phyloP scores from a whole-genome alignment of 345 rosid genomes.

The Mallotus nudiflorus region DNA sequence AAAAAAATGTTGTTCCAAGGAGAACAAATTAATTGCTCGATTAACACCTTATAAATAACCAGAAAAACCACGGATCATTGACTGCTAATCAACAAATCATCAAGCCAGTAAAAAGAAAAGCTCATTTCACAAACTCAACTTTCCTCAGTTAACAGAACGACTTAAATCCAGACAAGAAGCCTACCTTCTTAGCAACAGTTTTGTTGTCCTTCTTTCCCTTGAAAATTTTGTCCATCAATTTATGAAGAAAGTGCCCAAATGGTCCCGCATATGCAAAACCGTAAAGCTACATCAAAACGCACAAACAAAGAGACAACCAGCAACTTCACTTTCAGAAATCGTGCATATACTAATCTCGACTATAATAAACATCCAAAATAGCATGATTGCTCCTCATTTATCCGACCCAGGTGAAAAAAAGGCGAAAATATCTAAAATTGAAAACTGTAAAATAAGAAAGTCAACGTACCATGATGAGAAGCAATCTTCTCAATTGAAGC shows the following conservation, averaged over 20 bases:
- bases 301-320: not conserved
- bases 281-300: slow-evolving; percentile 52
- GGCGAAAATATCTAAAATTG: not conserved
- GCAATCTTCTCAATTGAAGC: slow-evolving; percentile 66
- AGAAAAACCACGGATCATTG: not conserved
- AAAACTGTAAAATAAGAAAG: not conserved
- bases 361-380: not conserved
- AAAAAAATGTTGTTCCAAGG: slow-evolving; percentile 91
- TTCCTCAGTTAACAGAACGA: not conserved
- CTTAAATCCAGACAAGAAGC: not conserved
- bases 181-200: slow-evolving; percentile 86
- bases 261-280: slow-evolving; percentile 93
- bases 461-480: slow-evolving; percentile 65
- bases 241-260: slow-evolving; percentile 86
- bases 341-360: not conserved
- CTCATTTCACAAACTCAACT: not conserved
- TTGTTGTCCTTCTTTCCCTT: slow-evolving; percentile 65
- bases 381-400: not conserved
- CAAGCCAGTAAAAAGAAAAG: not conserved
- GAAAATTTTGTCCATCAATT: slow-evolving; percentile 75
- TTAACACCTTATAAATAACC: slow-evolving; percentile 53
- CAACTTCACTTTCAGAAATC: not conserved
- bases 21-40: slow-evolving; percentile 79
- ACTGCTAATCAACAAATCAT: not conserved
- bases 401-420: not conserved